These are phyloP conservation scores for Stylonectria norvegica DNA, from an alignment of 2,329 filamentous ascomycete species.

Conservation along the genomic window DNA sequence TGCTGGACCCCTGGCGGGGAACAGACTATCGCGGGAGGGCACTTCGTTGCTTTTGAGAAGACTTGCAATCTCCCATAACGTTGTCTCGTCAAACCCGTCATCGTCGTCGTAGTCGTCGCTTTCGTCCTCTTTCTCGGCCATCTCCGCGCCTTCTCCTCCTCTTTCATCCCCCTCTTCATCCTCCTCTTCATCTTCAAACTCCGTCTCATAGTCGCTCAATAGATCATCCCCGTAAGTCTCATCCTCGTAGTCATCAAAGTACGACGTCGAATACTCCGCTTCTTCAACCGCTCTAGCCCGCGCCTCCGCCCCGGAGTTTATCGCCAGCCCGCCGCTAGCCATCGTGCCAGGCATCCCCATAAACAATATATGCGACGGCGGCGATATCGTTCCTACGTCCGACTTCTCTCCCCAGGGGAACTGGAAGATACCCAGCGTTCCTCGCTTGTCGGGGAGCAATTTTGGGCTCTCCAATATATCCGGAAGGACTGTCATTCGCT, in stretches of 20 bases:
- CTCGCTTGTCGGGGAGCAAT: conserved; percentile 55
- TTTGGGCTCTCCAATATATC: conserved; percentile 62
- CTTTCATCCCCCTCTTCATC: conserved; percentile 43
- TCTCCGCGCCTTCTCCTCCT: conserved; percentile 35
- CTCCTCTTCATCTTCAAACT: conserved; percentile 33
- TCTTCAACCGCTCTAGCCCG: background rate
- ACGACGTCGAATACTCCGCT: conserved; percentile 47
- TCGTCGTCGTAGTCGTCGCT: conserved; percentile 39
- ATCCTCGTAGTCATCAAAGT: conserved; percentile 60
- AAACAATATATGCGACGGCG: conserved; percentile 35
- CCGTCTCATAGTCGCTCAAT: conserved; percentile 17
- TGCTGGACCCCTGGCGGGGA: too few relatives aligned
- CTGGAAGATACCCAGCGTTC: conserved; percentile 61
- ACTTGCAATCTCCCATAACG: conserved; percentile 62
- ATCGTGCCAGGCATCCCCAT: conserved; percentile 53
- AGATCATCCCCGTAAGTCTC: conserved; percentile 42
- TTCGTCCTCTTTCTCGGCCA: conserved; percentile 41
- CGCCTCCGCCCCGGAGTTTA: background rate
- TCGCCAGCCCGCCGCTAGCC: conserved; percentile 24
- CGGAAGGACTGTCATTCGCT: conserved; percentile 56
- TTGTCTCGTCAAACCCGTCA: conserved; percentile 58
- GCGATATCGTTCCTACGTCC: conserved; percentile 48
- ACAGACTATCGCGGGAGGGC: conserved; percentile 50
- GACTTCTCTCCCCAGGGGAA: conserved; percentile 65
- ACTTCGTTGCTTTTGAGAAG: conserved; percentile 52